Percentiles rank a stretch among this genome's conserved stretches.
phyloP scores from a whole-genome alignment of 805 yeast species.

The Sungouiozyma intestinalis region DNA sequence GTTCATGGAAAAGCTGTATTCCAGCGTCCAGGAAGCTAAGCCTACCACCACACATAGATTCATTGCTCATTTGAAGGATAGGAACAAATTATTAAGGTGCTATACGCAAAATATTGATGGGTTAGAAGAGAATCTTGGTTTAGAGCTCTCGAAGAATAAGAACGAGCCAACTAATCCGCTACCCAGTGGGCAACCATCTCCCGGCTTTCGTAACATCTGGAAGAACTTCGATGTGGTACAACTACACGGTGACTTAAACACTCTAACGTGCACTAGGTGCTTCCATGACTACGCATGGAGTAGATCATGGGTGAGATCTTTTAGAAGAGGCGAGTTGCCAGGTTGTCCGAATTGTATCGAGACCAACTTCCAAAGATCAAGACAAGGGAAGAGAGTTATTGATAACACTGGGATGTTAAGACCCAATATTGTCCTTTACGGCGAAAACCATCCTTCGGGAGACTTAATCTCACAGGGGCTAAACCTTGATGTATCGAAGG shows the following conservation, averaged over 20 bases:
- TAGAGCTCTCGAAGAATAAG: conserved; percentile 44
- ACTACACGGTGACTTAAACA: conserved; percentile 80
- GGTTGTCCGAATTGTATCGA: conserved; percentile 63
- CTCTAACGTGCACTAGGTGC: conserved; percentile 69
- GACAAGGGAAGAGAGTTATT: conserved; percentile 63
- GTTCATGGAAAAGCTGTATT: conserved; percentile 75
- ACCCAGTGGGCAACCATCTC: not conserved
- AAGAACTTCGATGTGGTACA: conserved; percentile 69
- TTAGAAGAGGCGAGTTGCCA: conserved; percentile 60
- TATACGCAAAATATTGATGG: conserved; percentile 96
- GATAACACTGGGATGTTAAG: conserved; percentile 66
- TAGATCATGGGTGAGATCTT: conserved; percentile 33
- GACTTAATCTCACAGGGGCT: conserved; percentile 68
- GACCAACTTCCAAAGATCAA: conserved; percentile 43
- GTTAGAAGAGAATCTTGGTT: conserved; percentile 55
- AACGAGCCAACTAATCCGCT: not conserved
- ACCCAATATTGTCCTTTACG: conserved; percentile 86
- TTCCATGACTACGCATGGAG: conserved; percentile 52
- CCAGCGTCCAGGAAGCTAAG: conserved; percentile 49
- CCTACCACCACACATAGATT: conserved; percentile 83
- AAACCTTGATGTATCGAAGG: conserved; percentile 45
- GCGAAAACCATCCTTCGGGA: conserved; percentile 85
- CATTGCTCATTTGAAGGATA: conserved; percentile 46
- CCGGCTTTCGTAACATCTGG: conserved; percentile 38
- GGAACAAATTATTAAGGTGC: conserved; percentile 65